phyloP scores from a whole-genome alignment of 73 alveolate species.

The Paramecium tetraurelia region DNA sequence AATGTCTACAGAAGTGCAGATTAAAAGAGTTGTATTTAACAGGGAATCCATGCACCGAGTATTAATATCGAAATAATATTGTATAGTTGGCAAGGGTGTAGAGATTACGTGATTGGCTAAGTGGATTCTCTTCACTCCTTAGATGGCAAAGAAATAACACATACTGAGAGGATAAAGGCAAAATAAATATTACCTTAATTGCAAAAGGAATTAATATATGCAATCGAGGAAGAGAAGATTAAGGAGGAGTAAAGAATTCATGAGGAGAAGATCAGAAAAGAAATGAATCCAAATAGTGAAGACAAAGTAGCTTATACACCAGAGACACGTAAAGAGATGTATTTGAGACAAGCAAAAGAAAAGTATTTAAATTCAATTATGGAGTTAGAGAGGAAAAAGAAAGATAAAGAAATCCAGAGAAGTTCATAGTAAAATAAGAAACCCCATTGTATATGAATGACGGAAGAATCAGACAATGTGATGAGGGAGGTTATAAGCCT shows the following conservation, averaged over 20 bases:
- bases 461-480: slow-evolving; percentile 91
- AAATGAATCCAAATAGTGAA: slow-evolving; percentile 63
- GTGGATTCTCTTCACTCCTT: slow-evolving; percentile 78
- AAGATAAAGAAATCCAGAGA: slow-evolving; percentile 61
- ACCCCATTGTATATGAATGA: slow-evolving; percentile 77
- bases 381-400: slow-evolving; percentile 45
- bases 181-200: slow-evolving; percentile 63
- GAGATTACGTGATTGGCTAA: slow-evolving; percentile 79
- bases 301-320: slow-evolving; percentile 61
- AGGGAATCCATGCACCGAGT: slow-evolving; percentile 95
- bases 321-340: slow-evolving; percentile 74
- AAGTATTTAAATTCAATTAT: not conserved
- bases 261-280: slow-evolving; percentile 65
- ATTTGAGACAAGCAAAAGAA: slow-evolving; percentile 64
- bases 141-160: slow-evolving; percentile 93
- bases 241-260: slow-evolving; percentile 62
- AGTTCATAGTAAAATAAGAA: slow-evolving; percentile 64
- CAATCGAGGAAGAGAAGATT: slow-evolving; percentile 70
- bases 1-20: slow-evolving; percentile 45
- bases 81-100: slow-evolving; percentile 81
- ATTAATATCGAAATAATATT: not conserved
- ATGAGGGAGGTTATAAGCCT: slow-evolving; percentile 91
- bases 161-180: slow-evolving; percentile 89
- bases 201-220: slow-evolving; percentile 68
- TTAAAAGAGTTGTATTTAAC: slow-evolving; percentile 89